Evolutionary conservation across 805 yeast genomes (phyloP).

Genomic region (Cyberlindnera veronae): DNA sequence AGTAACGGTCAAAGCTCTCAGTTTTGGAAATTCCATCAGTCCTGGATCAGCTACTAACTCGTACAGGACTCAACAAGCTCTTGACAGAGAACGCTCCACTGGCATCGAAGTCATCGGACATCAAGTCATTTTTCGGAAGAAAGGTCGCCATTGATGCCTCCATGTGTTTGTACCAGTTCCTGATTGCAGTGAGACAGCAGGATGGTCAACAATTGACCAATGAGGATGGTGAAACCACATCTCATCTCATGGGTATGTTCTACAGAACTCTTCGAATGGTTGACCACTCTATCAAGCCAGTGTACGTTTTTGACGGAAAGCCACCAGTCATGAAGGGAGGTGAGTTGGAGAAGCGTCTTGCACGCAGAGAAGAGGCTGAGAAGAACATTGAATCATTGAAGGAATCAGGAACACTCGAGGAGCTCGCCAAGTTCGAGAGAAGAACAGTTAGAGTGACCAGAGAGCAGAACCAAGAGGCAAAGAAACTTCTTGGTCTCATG

Average conservation of each 20-base stretch:
- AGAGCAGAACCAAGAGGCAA: slow-evolving; percentile 94
- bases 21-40: too few species aligned
- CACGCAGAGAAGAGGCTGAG: slow-evolving; percentile 78
- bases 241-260: slow-evolving; percentile 95
- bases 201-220: slow-evolving; percentile 92
- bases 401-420: slow-evolving; percentile 79
- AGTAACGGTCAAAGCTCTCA: slow-evolving; percentile 10
- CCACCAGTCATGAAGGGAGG: slow-evolving; percentile 95
- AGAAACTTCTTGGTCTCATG: slow-evolving; percentile 75
- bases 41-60: too few species aligned
- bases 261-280: slow-evolving; percentile 88
- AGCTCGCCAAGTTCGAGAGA: slow-evolving; percentile 71
- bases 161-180: slow-evolving; percentile 93
- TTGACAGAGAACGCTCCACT: slow-evolving; percentile 86
- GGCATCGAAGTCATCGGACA: slow-evolving; percentile 73
- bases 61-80: slow-evolving; percentile 74
- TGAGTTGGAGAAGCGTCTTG: slow-evolving; percentile 82
- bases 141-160: slow-evolving; percentile 97
- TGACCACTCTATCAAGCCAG: slow-evolving; percentile 92
- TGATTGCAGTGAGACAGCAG: slow-evolving; percentile 93
- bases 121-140: slow-evolving; percentile 85
- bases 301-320: slow-evolving; percentile 95
- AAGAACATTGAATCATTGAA: slow-evolving; percentile 69
- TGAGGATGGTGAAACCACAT: slow-evolving; percentile 87
- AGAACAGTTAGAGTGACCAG: slow-evolving; percentile 84